Evolutionary conservation across 257 asterid species (phyloP), one percentile per base, ranked within the genome.

Genomic region (Catharanthus roseus): DNA sequence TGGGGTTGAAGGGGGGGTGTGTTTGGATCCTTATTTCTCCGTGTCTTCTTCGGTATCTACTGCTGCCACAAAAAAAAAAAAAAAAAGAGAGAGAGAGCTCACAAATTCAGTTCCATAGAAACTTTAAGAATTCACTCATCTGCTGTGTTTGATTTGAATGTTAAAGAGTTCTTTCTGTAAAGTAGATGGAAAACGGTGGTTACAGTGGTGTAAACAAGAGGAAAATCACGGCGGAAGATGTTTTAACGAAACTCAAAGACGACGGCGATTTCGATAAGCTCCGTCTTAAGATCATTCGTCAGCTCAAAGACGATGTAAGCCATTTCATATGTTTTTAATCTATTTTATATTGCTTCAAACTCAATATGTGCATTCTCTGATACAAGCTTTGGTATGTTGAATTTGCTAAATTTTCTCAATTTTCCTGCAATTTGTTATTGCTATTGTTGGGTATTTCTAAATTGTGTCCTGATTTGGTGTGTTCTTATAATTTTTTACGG

Each of bases 221-320:
- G 67, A 79, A 72, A 63, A 65, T 80, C 36, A 77, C 56, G n/a
- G 73, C 71, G 7, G 83, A 83, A 15, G 91, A 86, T 56, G 96
- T 92, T 21, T 75, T 92, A 44, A 78, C 93, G 56, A 88, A 85
- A 85, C 80, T 92, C 72, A 92, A 90, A 72, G 98, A 92, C 70
- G 98, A 90, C 67, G 98, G 97, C 24, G 97, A 88, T 82, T 92
- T 83, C 81, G 98, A 92, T 71, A 81, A 77, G 68, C 90, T 92
- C 64, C 98, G 98, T 62, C 83, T 86, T 77, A 86, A 90, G 71
- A 85, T 88, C 78, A 78, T 88, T 72, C 97, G 96, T 62, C 87
- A 77, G 55, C 81, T 92, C 69, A 92, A 90, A 76, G 90, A 90
- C 12, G 83, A 90, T 71, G 98, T 88, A 77, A 83, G 91, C 74